Base-by-base conservation (phyloP, 148 eudicot genomes). In the Cornus suecica region DNA sequence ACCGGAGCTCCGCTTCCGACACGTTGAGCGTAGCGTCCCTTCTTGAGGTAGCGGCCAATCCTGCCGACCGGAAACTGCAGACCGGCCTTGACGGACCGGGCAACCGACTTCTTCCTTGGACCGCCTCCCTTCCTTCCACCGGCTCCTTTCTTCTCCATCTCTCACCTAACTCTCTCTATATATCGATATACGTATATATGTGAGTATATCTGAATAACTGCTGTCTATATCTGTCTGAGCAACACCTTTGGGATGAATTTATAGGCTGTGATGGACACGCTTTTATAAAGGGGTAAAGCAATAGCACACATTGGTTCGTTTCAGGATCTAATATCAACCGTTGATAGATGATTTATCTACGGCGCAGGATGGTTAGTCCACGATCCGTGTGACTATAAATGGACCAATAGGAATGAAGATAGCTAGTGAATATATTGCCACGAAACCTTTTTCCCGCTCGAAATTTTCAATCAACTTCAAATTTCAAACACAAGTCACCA, bases 1-100 rank as follows among this genome's bases (percentile, higher is more conserved):
- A 91, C 86, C 31, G 96, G 93, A 52, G 96, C 96, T 0, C 96
- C 96, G 52, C 80, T 74, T 4, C 96, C 96, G 23, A 91, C 96
- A 29, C 96, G 85, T 72, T 87, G 74, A 24, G 91, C 84, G 31
- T 91, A 90, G 0, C 94, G 79, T 0, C 94, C 94, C 18, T 90
- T 90, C 79, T 90, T 90, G 71, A 90, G 28, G 60, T 80, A 90
- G 23, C 95, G 78, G 2, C 90, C 94, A 31, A 90, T 82, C 70
- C 96, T 86, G 1, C 93, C 96, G 26, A 91, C 96, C 0, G 96
- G 96, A 45, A 91, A 89, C 76, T 91, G 96, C 10, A 91, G 62
- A 31, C 93, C 96, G 75, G 96, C 93, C 41, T 79, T 86, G 18
- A 83, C 73, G 16, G 96, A 91, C 10, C 93, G 83, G 29, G 96